These are phyloP conservation scores for Hansenula lynferdii DNA, from an alignment of 1,139 yeast genomes.

Conservation along the genomic window DNA sequence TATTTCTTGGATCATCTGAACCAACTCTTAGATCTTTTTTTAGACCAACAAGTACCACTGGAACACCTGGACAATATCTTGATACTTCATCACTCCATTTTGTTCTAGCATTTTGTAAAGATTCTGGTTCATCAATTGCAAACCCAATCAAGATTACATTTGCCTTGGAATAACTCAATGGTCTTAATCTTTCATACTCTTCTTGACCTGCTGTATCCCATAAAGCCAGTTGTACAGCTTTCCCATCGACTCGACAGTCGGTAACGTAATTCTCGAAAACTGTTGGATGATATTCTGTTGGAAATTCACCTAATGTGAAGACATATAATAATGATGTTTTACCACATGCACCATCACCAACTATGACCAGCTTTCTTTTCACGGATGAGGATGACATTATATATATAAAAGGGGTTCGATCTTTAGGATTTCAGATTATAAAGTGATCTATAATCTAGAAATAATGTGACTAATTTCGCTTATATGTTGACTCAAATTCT, in stretches of 20 bases:
- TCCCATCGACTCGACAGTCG: conserved; percentile 89
- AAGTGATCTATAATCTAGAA: too few species aligned
- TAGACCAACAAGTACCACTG: conserved; percentile 62
- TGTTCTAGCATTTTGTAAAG: conserved; percentile 59
- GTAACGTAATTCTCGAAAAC: conserved; percentile 95
- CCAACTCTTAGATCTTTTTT: conserved; percentile 59
- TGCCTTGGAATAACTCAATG: conserved; percentile 71
- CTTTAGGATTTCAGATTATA: background rate
- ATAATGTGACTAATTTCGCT: too few species aligned
- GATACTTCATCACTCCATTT: conserved; percentile 74
- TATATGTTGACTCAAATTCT: too few species aligned
- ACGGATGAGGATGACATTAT: conserved; percentile 26
- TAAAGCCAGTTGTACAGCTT: conserved; percentile 79
- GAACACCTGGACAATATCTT: conserved; percentile 63
- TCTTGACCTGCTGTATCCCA: conserved; percentile 99
- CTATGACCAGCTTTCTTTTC: conserved; percentile 79
- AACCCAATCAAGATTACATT: conserved; percentile 70
- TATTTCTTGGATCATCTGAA: conserved; percentile 25
- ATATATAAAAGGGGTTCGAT: background rate
- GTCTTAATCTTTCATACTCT: conserved; percentile 74
- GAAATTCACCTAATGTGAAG: conserved; percentile 79
- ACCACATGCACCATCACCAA: conserved; percentile 96
- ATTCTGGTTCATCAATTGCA: conserved; percentile 66
- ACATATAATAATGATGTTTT: conserved; percentile 89
- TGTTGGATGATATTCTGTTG: conserved; percentile 86